Evolutionary conservation across 73 alveolate species (phyloP), one percentile per base, ranked within the genome.

Genomic region (Symbiodinium natans): DNA sequence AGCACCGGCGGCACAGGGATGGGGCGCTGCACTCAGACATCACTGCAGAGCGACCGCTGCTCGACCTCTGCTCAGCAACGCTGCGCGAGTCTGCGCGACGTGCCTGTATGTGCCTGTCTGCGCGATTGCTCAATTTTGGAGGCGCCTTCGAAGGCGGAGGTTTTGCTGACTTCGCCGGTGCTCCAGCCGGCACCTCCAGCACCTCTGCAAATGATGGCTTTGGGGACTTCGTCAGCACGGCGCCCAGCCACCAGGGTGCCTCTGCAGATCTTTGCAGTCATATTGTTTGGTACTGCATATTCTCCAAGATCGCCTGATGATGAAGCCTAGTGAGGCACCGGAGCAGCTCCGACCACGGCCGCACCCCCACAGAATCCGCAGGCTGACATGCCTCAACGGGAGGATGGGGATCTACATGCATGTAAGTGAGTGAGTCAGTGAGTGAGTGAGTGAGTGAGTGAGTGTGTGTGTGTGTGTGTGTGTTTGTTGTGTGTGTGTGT

Each of bases 131-230:
- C 29, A 8, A 31, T 5, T 33, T 11, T 25, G n/a, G 17, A 86
- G 94, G 94, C 19, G 94, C 94, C 23, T 86, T 86, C 59, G 94
- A 86, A 63, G 83, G 84, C 5, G 94, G 25, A 38, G 94, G 71
- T 83, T 86, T 86, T 41, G 94, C 94, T 6, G 94, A 86, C 59
- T 86, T 86, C 39, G 27, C 84, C 25, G 93, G 82, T 17, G 48
- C 93, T 13, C 52, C 82, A 8, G 56, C 83, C 4, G 84, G 77
- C 21, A 27, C 68, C 68, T 21, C 68, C 38, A 15, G 52, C 93
- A n/a, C n/a, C 31, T 48, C 93, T 33, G 74, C 73, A 8, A 17
- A 46, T 4, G 94, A 86, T 36, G 94, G 94, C 94, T 86, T 86
- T 41, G 94, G 94, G n/a, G 94, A 86, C 83, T 86, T 86, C 59